Evolutionary conservation across 371 early-diverging fungal species (phyloP).

Genomic region (Lichtheimia ramosa): DNA sequence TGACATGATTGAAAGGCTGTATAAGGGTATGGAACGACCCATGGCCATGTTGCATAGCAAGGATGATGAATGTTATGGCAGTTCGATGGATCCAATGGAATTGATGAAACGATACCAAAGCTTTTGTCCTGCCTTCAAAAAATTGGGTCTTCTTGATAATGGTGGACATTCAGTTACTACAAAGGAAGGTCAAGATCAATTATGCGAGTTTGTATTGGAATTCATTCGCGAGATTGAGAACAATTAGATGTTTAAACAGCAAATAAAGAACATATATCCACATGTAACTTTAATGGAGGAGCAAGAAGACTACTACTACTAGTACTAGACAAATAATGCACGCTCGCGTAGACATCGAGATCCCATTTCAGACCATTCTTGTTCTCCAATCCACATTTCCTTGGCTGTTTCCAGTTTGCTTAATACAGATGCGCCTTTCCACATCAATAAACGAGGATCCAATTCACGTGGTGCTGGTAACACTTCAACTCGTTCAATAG

Average conservation of each 20-base stretch:
- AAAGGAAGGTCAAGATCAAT: conserved; percentile 22
- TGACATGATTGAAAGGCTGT: conserved; percentile 33
- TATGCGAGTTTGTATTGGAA: conserved; percentile 13
- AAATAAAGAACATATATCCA: background rate
- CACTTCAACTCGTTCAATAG: conserved; percentile 73
- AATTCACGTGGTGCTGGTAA: conserved; percentile 83
- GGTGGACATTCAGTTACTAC: conserved; percentile 48
- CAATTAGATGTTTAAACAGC: background rate
- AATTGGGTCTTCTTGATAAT: conserved; percentile 29
- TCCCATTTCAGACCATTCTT: conserved; percentile 79
- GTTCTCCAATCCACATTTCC: conserved; percentile 77
- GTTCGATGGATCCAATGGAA: conserved; percentile 18
- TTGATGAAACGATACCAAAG: conserved; percentile 30
- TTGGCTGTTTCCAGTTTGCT: conserved; percentile 74
- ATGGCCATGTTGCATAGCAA: conserved; percentile 43
- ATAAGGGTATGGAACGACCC: conserved; percentile 35
- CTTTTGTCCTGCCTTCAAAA: conserved; percentile 37
- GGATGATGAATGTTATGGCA: conserved; percentile 47
- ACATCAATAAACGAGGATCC: conserved; percentile 82
- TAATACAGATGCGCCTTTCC: conserved; percentile 90
- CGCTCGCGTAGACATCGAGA: conserved; percentile 68
- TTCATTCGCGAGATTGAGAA: conserved; percentile 5
- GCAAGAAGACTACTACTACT: background rate
- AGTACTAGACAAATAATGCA: conserved; percentile 60
- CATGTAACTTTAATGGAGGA: background rate